Percentiles rank a stretch among this genome's conserved stretches.
Evolutionary conservation across 2,329 filamentous ascomycete genomes (phyloP).

Genomic region (Claviceps sp.): DNA sequence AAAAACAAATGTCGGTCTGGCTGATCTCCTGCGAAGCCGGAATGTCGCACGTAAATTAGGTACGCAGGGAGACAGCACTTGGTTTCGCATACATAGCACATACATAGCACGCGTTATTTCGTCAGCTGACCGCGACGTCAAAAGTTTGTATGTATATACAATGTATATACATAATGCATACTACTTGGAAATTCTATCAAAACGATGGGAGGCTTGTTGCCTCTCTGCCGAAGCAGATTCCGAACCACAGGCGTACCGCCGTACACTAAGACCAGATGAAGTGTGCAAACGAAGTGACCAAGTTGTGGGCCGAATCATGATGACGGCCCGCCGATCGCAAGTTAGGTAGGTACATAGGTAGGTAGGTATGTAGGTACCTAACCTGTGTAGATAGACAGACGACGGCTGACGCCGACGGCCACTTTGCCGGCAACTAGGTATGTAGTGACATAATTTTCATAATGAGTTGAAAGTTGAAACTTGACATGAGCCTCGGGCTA

Average conservation of each 20-base stretch:
- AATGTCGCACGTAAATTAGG: too few relatives aligned
- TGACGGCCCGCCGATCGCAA: conserved; percentile 1
- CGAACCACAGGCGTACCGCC: not conserved
- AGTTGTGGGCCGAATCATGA: not conserved
- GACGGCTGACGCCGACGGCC: not conserved
- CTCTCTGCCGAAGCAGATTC: not conserved
- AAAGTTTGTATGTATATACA: too few relatives aligned
- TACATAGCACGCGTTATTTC: too few relatives aligned
- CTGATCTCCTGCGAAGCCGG: too few relatives aligned
- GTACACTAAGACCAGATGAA: not conserved
- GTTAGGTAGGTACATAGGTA: too few relatives aligned
- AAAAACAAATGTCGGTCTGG: too few relatives aligned
- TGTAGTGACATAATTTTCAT: too few relatives aligned
- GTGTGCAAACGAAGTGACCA: not conserved
- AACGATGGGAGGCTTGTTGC: not conserved
- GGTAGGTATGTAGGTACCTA: too few relatives aligned
- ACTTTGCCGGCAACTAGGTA: not conserved
- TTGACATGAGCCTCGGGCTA: not conserved
- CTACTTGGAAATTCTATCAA: not conserved
- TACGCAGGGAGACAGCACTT: too few relatives aligned
- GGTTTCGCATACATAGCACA: too few relatives aligned
- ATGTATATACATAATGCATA: not conserved
- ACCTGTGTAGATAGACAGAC: not conserved
- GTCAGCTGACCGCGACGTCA: not conserved
- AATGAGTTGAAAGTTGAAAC: not conserved